Percentiles rank a stretch among this genome's conserved stretches.
phyloP scores from a whole-genome alignment of 1,284 basidiomycete species.

The Cryptococcus sp. region DNA sequence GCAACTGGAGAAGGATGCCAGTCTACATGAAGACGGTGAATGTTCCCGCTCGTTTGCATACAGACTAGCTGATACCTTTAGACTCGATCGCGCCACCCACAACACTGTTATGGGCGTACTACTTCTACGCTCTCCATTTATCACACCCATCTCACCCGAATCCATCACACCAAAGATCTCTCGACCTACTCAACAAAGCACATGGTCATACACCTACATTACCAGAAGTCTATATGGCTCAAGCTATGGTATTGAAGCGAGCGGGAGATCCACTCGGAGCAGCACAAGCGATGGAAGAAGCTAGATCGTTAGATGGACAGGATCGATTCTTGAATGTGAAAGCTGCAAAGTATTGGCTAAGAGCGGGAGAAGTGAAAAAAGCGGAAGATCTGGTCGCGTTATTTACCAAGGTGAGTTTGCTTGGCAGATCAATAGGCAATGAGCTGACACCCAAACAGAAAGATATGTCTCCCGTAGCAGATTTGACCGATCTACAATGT shows the following conservation, averaged over 20 bases:
- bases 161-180: slow-evolving; percentile 53
- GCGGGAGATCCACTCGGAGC: slow-evolving; percentile 76
- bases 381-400: slow-evolving; percentile 68
- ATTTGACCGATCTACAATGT: slow-evolving; percentile 96
- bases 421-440: neutral
- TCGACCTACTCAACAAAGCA: slow-evolving; percentile 63
- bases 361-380: slow-evolving; percentile 71
- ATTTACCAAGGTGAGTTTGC: slow-evolving; percentile 72
- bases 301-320: slow-evolving; percentile 82
- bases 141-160: slow-evolving; percentile 57
- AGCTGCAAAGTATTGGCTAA: slow-evolving; percentile 81
- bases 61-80: slow-evolving; percentile 7
- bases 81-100: slow-evolving; percentile 62
- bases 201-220: slow-evolving; percentile 85
- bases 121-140: slow-evolving; percentile 90
- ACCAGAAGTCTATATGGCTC: slow-evolving; percentile 82
- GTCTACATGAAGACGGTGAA: slow-evolving; percentile 41
- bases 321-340: slow-evolving; percentile 96
- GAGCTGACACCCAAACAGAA: slow-evolving; percentile 58
- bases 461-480: slow-evolving; percentile 66
- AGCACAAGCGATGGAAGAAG: slow-evolving; percentile 72
- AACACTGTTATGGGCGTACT: slow-evolving; percentile 88
- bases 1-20: slow-evolving; percentile 41
- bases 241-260: slow-evolving; percentile 80
- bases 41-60: neutral